Conservation (phyloP, 805 yeast genomes). For the Nakazawaea holstii region DNA sequence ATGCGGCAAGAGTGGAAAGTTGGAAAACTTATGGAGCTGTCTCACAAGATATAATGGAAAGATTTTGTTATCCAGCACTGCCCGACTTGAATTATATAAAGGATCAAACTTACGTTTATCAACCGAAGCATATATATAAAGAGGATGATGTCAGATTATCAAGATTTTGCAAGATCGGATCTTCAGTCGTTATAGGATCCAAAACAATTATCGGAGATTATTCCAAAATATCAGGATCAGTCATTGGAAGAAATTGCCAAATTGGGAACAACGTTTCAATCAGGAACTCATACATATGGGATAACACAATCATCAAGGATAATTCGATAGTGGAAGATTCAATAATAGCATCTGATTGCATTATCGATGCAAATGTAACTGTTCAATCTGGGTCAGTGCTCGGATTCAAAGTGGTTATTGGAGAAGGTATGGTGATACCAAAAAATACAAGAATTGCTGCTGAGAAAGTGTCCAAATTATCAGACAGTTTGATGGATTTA, state of each 20-base stretch:
- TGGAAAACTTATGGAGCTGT: conserved; percentile 92
- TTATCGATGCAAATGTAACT: conserved; percentile 44
- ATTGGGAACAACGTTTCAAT: conserved; percentile 77
- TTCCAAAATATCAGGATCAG: conserved; percentile 58
- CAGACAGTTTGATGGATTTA: conserved; percentile 19
- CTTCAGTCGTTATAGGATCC: conserved; percentile 78
- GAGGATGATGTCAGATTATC: conserved; percentile 86
- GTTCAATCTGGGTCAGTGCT: conserved; percentile 71
- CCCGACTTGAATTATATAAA: conserved; percentile 78
- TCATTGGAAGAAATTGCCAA: conserved; percentile 79
- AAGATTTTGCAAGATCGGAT: conserved; percentile 83
- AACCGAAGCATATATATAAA: conserved; percentile 81
- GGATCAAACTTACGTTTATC: conserved; percentile 73
- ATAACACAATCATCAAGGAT: conserved; percentile 68
- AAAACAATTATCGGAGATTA: conserved; percentile 74
- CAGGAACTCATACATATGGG: conserved; percentile 82
- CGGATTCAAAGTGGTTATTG: conserved; percentile 70
- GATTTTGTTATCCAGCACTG: conserved; percentile 90
- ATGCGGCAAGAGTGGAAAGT: conserved; percentile 94
- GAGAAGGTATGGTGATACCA: conserved; percentile 42
- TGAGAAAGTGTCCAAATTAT: conserved; percentile 30
- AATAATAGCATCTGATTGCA: conserved; percentile 64
- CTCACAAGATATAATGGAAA: conserved; percentile 80
- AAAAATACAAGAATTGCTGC: conserved; percentile 49
- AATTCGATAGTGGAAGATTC: conserved; percentile 52